Evolutionary conservation across 2,329 filamentous ascomycete species (phyloP).

Genomic region (Nothophaeocryptopus gaeumannii): DNA sequence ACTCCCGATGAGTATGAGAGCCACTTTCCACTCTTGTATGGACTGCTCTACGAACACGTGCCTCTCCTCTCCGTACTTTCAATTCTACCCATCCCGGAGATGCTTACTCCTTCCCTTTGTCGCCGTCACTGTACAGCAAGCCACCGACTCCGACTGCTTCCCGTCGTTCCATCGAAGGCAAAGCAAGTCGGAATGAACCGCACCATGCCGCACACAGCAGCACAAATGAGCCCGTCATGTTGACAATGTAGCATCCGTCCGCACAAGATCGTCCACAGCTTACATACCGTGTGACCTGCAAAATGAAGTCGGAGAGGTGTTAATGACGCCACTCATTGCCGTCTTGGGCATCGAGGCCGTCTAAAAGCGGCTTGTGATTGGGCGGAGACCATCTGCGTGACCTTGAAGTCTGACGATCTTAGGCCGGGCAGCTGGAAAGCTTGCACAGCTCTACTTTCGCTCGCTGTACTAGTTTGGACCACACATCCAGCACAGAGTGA

Average conservation of each 20-base stretch:
- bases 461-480: no score
- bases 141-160: no score
- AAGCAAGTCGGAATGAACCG: not conserved
- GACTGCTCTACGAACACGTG: no score
- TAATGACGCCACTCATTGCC: constrained; percentile 5
- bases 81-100: no score
- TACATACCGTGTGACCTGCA: constrained; percentile 3
- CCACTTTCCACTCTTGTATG: no score
- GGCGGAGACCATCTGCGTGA: constrained; percentile 2
- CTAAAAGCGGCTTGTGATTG: not conserved
- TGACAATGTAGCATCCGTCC: not conserved
- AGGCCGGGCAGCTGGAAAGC: not conserved
- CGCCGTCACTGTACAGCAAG: no score
- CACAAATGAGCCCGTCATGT: not conserved
- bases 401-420: constrained; percentile 2
- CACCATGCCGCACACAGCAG: not conserved
- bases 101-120: no score
- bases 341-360: not conserved
- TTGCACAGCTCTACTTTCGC: no score
- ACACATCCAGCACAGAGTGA: no score
- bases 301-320: not conserved
- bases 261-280: not conserved
- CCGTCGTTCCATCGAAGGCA: no score
- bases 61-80: no score
- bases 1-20: no score